A percentile compares a stretch with the other conserved stretches of the same genome.
Conservation (phyloP, 306 rosid species). For the Corylus heterophylla region DNA sequence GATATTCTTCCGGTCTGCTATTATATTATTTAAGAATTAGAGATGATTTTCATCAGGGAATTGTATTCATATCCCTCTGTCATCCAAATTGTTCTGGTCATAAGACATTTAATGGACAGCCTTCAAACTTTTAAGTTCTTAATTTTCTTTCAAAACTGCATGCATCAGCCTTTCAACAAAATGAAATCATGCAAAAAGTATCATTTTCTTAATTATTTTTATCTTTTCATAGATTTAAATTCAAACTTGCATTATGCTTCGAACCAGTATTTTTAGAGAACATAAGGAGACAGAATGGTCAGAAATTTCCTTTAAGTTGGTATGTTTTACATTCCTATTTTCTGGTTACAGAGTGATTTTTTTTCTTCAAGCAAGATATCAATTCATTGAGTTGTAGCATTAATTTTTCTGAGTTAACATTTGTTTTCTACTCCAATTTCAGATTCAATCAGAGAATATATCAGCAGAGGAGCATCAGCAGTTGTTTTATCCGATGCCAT, state of each 20-base stretch:
- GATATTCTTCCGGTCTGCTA: not conserved
- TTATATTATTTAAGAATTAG: not conserved
- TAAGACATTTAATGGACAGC: not conserved
- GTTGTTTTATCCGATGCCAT: constrained; percentile 92
- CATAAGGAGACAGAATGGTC: not conserved
- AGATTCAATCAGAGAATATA: constrained; percentile 71
- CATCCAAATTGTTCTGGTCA: not conserved
- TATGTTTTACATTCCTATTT: not conserved
- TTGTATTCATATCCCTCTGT: not conserved
- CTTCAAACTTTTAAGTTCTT: not conserved
- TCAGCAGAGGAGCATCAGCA: constrained; percentile 64
- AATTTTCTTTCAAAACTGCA: not conserved
- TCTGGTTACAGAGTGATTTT: not conserved
- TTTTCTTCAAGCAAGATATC: constrained; percentile 14
- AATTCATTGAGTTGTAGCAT: not conserved
- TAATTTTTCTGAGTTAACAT: constrained; percentile 4
- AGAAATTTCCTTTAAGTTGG: not conserved
- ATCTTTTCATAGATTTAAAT: not conserved
- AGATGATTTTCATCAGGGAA: not conserved
- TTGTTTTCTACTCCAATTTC: constrained; percentile 21
- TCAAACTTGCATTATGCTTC: not conserved
- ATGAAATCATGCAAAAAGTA: not conserved
- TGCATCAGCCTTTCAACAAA: not conserved
- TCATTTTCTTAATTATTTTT: not conserved
- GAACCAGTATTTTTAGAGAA: not conserved